These are phyloP conservation scores for Achaetomiella virescens DNA, from an alignment of 495 filamentous ascomycete species.

Conservation along the genomic window DNA sequence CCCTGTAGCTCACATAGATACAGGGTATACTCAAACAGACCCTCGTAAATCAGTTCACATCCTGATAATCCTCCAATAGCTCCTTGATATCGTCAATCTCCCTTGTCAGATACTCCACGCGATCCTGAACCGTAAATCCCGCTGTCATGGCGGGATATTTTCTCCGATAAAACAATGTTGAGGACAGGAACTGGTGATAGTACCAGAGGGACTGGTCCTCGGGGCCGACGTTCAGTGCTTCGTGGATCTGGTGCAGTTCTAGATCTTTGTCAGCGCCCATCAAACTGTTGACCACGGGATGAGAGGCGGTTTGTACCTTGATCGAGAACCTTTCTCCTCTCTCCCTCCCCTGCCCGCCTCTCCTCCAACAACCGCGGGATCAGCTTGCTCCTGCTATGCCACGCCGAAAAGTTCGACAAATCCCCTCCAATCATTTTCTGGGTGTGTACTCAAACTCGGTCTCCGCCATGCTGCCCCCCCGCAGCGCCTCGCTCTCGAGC, in stretches of 20 bases:
- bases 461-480: conserved; percentile 58
- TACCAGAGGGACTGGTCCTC: conserved; percentile 94
- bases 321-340: conserved; percentile 64
- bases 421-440: conserved; percentile 75
- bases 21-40: conserved; percentile 58
- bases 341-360: conserved; percentile 52
- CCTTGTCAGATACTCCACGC: conserved; percentile 56
- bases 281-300: too few species aligned
- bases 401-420: conserved; percentile 93
- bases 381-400: conserved; percentile 83
- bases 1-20: conserved; percentile 42
- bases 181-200: conserved; percentile 83
- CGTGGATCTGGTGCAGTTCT: conserved; percentile 57
- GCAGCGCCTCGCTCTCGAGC: conserved; percentile 53
- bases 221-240: conserved; percentile 75
- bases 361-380: conserved; percentile 71
- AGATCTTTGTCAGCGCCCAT: not conserved
- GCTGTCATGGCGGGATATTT: conserved; percentile 53
- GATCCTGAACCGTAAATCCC: conserved; percentile 53
- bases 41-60: conserved; percentile 79
- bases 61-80: conserved; percentile 65
- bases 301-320: conserved; percentile 45
- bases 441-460: conserved; percentile 83
- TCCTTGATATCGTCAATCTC: conserved; percentile 67
- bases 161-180: conserved; percentile 41